Base-by-base conservation (phyloP, 1,284 basidiomycete species). In the Spongiforma sp. region DNA sequence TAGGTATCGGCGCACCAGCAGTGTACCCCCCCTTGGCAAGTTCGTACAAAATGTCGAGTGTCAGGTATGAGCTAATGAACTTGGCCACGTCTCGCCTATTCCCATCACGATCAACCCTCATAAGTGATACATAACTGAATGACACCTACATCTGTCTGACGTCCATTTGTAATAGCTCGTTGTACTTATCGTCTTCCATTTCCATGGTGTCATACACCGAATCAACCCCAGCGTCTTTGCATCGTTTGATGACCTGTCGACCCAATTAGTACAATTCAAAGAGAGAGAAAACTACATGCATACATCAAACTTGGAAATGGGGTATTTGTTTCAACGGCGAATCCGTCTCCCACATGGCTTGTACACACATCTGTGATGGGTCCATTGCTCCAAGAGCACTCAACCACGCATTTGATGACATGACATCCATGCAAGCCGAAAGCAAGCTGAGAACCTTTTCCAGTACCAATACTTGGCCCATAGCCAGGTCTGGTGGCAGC, bases 351-450 rank as follows among this genome's bases (percentile, higher is more conserved):
- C 97, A 99, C 76, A 97, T 91, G 1, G 94, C 96, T 79, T 99
- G 98, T 3, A 99, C 95, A 77, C 94, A 96, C 97, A 99, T 99
- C 80, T 99, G 98, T n/a, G 93, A 94, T 64, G 99, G 78, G 80
- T 99, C 98, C 98, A 99, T 99, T 0, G 96, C 97, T 57, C 96
- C 93, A 19, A 99, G 82, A 1, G 96, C 97, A 73, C 91, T 97
- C 72, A 99, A 79, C 90, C 91, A 97, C 5, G 94, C 95, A 74
- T 98, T 98, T 57, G 93, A 56, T 15, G 54, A 96, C 95, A 99
- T 96, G 65, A 99, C 97, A 76, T 99, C 97, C 39, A 99, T 96
- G 74, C 95, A 96, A 3, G 97, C 96, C 15, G 93, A 95, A 28
- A 97, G 83, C 33, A 97, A 79, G 71, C 95, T 97, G 67, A 98